A percentile compares a stretch with the other conserved stretches of the same genome.
phyloP scores from a whole-genome alignment of 192 early-diverging fungal genomes.

The Coemansia sp. region DNA sequence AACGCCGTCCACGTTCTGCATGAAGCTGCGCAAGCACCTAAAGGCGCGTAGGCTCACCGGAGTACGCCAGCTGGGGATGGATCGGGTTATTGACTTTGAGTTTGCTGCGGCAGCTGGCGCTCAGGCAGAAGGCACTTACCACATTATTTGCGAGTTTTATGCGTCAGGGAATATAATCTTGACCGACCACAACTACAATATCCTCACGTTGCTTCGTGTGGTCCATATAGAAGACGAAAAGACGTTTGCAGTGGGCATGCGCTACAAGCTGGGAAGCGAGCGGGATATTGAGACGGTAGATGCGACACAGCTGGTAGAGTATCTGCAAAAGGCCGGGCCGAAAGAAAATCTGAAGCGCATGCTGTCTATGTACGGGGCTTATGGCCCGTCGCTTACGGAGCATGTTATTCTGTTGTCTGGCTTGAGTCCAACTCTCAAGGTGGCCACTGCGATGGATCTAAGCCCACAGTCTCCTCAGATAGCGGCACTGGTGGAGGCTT shows the following conservation, averaged over 20 bases:
- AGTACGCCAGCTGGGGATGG: conserved; percentile 82
- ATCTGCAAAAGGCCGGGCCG: conserved; percentile 56
- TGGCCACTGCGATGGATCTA: conserved; percentile 61
- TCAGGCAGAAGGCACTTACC: conserved; percentile 56
- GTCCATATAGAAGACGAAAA: conserved; percentile 78
- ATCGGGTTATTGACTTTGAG: conserved; percentile 89
- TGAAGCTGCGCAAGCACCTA: conserved; percentile 93
- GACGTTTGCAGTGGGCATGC: conserved; percentile 80
- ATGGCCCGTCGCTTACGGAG: conserved; percentile 87
- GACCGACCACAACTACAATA: conserved; percentile 83
- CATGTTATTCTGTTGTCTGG: conserved; percentile 69
- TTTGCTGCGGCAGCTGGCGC: conserved; percentile 64
- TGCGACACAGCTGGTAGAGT: conserved; percentile 53
- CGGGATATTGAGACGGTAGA: conserved; percentile 60
- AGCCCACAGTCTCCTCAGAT: conserved; percentile 57
- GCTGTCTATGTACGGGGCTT: conserved; percentile 58
- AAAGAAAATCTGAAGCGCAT: conserved; percentile 69
- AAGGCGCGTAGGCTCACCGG: conserved; percentile 73
- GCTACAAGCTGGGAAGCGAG: conserved; percentile 52
- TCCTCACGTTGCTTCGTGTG: conserved; percentile 79
- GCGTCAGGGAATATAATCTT: conserved; percentile 93
- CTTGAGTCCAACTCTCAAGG: conserved; percentile 61
- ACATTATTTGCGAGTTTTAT: conserved; percentile 77
- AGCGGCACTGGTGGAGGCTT: conserved; percentile 59
- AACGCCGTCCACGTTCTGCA: conserved; percentile 81